Evolutionary conservation across 306 rosid genomes (phyloP).

Genomic region (Delonix regia): DNA sequence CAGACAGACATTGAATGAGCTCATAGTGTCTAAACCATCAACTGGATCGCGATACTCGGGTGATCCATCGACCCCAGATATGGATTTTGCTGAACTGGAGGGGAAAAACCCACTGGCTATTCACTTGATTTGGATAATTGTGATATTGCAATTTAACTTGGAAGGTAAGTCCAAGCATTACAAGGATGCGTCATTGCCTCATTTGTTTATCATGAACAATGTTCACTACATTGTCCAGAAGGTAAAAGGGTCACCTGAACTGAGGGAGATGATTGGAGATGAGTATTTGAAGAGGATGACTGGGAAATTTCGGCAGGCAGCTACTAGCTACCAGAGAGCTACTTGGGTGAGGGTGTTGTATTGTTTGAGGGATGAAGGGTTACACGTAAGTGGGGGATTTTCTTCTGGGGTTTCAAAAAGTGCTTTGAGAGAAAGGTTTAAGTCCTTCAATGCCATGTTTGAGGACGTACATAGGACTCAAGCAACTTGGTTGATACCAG

Average conservation of each 20-base stretch:
- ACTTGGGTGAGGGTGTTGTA: constrained; percentile 90
- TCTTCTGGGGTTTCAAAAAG: constrained; percentile 89
- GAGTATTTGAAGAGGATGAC: constrained; percentile 81
- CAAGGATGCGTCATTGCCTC: constrained; percentile 72
- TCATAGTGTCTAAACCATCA: constrained; percentile 88
- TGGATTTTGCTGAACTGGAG: constrained; percentile 83
- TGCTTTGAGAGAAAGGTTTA: constrained; percentile 91
- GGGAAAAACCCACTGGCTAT: constrained; percentile 78
- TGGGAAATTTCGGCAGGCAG: constrained; percentile 82
- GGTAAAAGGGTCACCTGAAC: constrained; percentile 79
- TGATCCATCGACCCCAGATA: constrained; percentile 80
- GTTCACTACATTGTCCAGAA: constrained; percentile 95
- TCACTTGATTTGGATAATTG: constrained; percentile 95
- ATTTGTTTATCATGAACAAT: constrained; percentile 91
- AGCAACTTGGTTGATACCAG: constrained; percentile 85
- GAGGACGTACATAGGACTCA: constrained; percentile 96
- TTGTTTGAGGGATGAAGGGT: constrained; percentile 87
- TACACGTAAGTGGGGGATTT: constrained; percentile 83
- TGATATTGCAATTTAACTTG: constrained; percentile 81
- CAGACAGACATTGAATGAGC: constrained; percentile 77
- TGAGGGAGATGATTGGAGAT: constrained; percentile 88
- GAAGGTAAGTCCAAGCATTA: constrained; percentile 91
- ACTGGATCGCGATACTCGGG: constrained; percentile 78
- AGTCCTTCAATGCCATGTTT: constrained; percentile 89
- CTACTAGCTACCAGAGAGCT: constrained; percentile 89